A percentile compares a stretch with the other conserved stretches of the same genome.
phyloP scores from a whole-genome alignment of 371 early-diverging fungal species.

The Phascolomyces articulosus region DNA sequence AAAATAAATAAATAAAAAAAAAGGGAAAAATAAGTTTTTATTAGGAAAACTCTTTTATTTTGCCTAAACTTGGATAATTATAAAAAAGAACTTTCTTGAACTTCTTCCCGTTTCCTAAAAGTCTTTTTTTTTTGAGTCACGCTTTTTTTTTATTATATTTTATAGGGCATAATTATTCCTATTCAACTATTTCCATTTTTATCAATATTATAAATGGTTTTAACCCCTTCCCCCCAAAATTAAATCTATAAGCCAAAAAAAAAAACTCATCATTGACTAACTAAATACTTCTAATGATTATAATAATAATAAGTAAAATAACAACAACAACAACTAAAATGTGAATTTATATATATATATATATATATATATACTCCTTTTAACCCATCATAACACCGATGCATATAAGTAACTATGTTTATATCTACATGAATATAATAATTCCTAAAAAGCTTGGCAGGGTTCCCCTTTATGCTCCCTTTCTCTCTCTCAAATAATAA shows the following conservation, averaged over 20 bases:
- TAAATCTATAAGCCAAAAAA: background rate
- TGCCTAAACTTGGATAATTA: conserved; percentile 17
- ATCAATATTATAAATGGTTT: too few species aligned
- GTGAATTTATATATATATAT: too few species aligned
- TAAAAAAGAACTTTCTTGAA: conserved; percentile 16
- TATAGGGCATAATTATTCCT: background rate
- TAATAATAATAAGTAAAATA: background rate
- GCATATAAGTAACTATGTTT: conserved; percentile 3
- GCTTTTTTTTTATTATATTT: background rate
- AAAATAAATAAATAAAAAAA: background rate
- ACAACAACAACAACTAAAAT: background rate
- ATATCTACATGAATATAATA: too few species aligned
- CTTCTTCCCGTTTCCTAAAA: conserved; percentile 13
- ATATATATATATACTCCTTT: conserved; percentile 3
- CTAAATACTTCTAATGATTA: too few species aligned
- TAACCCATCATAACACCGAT: background rate
- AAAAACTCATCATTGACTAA: background rate
- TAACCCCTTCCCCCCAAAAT: background rate
- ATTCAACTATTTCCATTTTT: too few species aligned
- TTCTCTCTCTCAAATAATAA: background rate
- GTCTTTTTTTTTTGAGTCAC: conserved; percentile 5
- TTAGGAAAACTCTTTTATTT: conserved; percentile 14
- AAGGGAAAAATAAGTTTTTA: background rate
- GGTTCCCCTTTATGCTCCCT: conserved; percentile 5
- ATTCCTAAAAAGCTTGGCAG: conserved; percentile 10